These are phyloP conservation scores for Trichoderma citrinoviride DNA, from an alignment of 2,329 filamentous ascomycete species.

Conservation along the genomic window DNA sequence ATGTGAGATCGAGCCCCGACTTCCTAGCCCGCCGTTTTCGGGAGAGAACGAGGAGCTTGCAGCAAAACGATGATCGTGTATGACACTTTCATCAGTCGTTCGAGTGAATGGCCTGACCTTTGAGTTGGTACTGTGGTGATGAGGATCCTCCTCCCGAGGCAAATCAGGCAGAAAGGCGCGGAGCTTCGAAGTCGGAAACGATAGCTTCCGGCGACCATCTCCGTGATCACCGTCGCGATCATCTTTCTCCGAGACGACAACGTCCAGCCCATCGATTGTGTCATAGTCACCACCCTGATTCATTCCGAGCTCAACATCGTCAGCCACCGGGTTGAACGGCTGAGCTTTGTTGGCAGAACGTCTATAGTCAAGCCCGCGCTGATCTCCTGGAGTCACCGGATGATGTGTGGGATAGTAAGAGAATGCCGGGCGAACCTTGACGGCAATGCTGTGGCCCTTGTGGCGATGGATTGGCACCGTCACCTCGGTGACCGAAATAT, in stretches of 20 bases:
- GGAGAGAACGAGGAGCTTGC: background rate
- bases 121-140: background rate
- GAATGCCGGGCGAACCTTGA: conserved; percentile 31
- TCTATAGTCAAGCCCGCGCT: conserved; percentile 10
- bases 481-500: conserved; percentile 20
- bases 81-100: background rate
- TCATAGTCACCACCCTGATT: background rate
- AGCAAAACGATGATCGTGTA: background rate
- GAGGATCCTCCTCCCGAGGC: background rate
- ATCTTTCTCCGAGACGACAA: background rate
- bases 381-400: background rate
- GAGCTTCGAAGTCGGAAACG: conserved; percentile 17
- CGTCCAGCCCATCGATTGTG: background rate
- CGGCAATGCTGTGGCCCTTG: conserved; percentile 27
- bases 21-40: background rate
- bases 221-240: background rate
- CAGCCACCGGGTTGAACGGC: conserved; percentile 22
- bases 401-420: conserved; percentile 23
- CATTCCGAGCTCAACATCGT: background rate
- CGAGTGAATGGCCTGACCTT: conserved; percentile 17
- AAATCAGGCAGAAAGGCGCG: conserved; percentile 7
- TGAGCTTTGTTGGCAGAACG: conserved; percentile 25
- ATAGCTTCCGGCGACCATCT: background rate
- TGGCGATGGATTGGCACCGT: conserved; percentile 23
- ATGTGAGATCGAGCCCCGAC: background rate